Evolutionary conservation across 345 rosid genomes (phyloP), one percentile per base, ranked within the genome.

Genomic region (Abelmoschus esculentus): DNA sequence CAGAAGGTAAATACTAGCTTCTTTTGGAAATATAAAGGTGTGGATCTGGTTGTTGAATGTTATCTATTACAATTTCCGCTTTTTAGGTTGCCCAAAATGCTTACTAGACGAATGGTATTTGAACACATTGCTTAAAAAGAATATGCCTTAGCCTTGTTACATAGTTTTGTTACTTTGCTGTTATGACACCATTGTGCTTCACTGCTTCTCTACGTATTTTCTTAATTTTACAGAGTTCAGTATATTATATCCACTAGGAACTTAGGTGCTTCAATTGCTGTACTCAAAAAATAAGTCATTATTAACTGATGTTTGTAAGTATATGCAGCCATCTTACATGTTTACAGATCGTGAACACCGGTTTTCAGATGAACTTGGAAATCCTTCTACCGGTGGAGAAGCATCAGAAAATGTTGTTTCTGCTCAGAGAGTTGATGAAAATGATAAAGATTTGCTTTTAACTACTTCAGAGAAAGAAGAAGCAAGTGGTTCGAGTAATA

Each of bases 261-360:
- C n/a, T 9, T 65, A 44, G 6, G 29, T 8, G 29, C 4, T 46
- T 65, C 8, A 8, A 6, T 65, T 65, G 36, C 14, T 18, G 8
- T 47, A 8, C 9, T 26, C 8, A 46, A 15, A 65, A 26, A 53
- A 46, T 47, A 66, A 44, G 1, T 14, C 2, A 0, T 19, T 7
- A n/a, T 59, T 75, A 34, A 77, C 69, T 46, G 65, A 72, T 55
- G 32, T 22, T 67, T 47, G 13, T 61, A 74, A 61, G 28, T 74
- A 73, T 32, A 75, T 78, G 91, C 90, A 91, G 99, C 96, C 97
- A 11, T 95, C 97, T 31, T 95, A 91, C 82, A 95, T 95, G 96
- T 95, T 95, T 82, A 95, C 96, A 0, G 96, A 91, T 78, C 88
- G 86, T 78, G 99, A 91, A 80, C 96, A 91, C 70, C 85, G 91